Evolutionary conservation across 179 eudicot genomes (phyloP).

Genomic region (Actinidia arguta): DNA sequence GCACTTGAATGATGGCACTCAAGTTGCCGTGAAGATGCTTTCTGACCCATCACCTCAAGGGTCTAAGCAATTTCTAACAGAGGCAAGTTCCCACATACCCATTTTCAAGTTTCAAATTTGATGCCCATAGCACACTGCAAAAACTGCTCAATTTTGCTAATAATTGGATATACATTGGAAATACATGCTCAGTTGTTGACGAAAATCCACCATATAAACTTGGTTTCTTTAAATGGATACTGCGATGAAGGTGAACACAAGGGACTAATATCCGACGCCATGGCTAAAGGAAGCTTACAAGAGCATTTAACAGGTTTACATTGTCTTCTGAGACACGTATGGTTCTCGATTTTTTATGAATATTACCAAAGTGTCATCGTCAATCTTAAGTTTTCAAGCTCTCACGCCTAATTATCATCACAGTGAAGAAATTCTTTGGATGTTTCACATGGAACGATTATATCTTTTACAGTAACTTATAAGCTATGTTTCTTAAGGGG

Average conservation of each 20-base stretch:
- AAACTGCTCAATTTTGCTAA: background rate
- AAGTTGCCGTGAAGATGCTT: slow-evolving; percentile 53
- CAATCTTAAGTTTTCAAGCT: background rate
- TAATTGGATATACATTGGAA: background rate
- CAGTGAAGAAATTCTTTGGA: background rate
- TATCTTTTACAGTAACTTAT: background rate
- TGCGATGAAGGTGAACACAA: slow-evolving; percentile 37
- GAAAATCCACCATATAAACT: slow-evolving; percentile 39
- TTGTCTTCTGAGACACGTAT: background rate
- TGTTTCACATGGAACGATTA: background rate
- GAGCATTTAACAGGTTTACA: slow-evolving; percentile 34
- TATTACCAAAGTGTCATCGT: background rate
- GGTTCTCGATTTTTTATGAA: background rate
- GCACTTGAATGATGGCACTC: slow-evolving; percentile 29
- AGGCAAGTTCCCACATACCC: slow-evolving; percentile 23
- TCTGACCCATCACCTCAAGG: slow-evolving; percentile 25
- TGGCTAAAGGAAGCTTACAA: slow-evolving; percentile 43
- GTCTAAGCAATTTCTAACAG: slow-evolving; percentile 40
- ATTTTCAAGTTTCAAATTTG: background rate
- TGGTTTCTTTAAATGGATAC: slow-evolving; percentile 46
- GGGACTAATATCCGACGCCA: slow-evolving; percentile 43
- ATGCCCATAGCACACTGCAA: background rate
- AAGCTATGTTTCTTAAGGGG: background rate
- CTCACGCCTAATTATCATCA: background rate
- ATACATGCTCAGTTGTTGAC: slow-evolving; percentile 39